Evolutionary conservation across 306 rosid genomes (phyloP).

Genomic region (Mimosa bimucronata): DNA sequence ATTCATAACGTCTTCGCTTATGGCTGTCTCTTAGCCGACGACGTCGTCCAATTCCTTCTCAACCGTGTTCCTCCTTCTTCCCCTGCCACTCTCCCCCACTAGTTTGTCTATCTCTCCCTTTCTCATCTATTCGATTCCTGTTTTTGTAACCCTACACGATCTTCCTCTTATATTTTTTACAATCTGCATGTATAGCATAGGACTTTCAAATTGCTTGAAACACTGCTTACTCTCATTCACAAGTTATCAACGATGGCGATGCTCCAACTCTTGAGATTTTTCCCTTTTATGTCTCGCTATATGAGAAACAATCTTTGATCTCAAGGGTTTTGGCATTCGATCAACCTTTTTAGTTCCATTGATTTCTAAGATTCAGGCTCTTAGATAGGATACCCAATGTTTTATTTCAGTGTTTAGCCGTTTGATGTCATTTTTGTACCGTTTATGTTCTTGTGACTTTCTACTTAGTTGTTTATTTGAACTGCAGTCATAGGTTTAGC

Average conservation of each 20-base stretch:
- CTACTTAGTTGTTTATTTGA: neutral
- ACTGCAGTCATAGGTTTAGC: constrained; percentile 73
- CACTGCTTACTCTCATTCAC: neutral
- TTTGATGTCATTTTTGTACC: neutral
- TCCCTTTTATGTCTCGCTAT: too few relatives aligned
- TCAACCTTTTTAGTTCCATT: neutral
- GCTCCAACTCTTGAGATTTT: neutral
- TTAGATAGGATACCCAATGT: neutral
- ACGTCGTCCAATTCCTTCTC: constrained; percentile 66
- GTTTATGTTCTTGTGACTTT: neutral
- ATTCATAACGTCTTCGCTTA: constrained; percentile 81
- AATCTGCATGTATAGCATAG: neutral
- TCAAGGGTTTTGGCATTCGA: neutral
- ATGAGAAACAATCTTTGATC: neutral
- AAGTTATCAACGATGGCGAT: neutral
- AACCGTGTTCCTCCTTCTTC: constrained; percentile 69
- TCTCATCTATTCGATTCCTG: neutral
- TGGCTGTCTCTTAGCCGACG: constrained; percentile 83
- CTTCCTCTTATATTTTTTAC: neutral
- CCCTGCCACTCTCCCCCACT: constrained; percentile 59
- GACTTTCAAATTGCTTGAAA: neutral
- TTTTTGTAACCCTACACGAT: neutral
- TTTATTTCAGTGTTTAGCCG: neutral
- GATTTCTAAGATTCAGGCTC: neutral
- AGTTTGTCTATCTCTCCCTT: constrained; percentile 46